Evolutionary conservation across 164 flowering plant genomes (phyloP), one percentile per base, ranked within the genome.

Genomic region (Santalum album): DNA sequence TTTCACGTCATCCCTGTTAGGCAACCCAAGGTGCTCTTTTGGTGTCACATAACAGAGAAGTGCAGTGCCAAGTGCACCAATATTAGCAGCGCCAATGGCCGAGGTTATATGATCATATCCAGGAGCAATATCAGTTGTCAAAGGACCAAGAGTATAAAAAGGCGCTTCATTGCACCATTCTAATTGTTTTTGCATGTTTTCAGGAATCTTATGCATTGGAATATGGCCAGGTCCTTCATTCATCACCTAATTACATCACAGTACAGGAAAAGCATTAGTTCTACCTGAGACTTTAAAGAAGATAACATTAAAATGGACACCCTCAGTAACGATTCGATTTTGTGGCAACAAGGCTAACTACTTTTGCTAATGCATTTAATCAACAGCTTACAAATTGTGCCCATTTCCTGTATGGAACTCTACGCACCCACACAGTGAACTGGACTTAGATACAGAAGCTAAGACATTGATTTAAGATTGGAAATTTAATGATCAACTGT

Each of bases 91-190:
- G 48, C 99, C 99, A 57, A 94, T 94, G 52, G 99, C 99, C 43
- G 99, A 94, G 55, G 99, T 94, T 48, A 94, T 94, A 46, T 94
- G 99, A 67, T 94, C 99, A 73, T 94, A 94, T 21, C 99, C 99
- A 47, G 99, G 99, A 19, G 99, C 99, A 49, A 94, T 82, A 72
- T 94, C 99, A 49, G 97, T 94, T n/a, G 99, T 94, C 54, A 94
- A 65, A 38, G 99, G 99, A 22, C 99, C 99, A 47, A 94, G 96
- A 27, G 99, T 94, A 71, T 94, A 94, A 75, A 94, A 94, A 38
- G 99, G 99, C 3, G 99, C 99, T 66, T 94, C 99, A 58, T 79
- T 79, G 56, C 99, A 94, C 99, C 99, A 94, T 39, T 94, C 99
- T 22, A 94, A 74, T 72, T 94, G 99, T 57, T 94, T 94, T 53